Evolutionary conservation across 495 filamentous ascomycete genomes (phyloP).

Genomic region (Halenospora varia): DNA sequence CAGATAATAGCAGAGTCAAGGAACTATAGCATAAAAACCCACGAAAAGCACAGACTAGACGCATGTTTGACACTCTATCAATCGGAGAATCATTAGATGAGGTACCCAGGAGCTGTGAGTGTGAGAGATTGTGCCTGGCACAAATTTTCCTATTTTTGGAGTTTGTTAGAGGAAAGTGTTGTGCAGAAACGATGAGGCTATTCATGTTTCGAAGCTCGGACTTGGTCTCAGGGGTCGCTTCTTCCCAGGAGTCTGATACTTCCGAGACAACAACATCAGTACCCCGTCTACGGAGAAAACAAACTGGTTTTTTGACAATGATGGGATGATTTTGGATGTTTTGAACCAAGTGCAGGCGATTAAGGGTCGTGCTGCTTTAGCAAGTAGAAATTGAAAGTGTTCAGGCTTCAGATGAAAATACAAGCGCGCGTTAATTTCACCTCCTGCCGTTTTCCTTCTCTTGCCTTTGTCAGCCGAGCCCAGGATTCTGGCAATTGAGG

Average conservation of each 20-base stretch:
- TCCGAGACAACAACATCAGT: constrained; percentile 3
- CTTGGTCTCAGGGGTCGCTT: constrained; percentile 8
- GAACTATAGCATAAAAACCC: background rate
- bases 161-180: background rate
- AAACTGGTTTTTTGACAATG: background rate
- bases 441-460: no score
- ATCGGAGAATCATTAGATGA: background rate
- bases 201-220: constrained; percentile 22
- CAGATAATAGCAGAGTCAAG: no score
- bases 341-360: no score
- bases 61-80: background rate
- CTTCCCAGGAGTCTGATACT: background rate
- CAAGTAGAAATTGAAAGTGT: no score
- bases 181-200: constrained; percentile 11
- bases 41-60: background rate
- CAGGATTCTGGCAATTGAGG: no score
- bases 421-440: no score
- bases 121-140: background rate
- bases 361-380: no score
- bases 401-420: no score
- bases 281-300: background rate
- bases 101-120: background rate
- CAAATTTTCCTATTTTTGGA: background rate
- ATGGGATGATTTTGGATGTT: no score
- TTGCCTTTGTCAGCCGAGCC: no score